These are phyloP conservation scores for Xylaria longipes DNA, from an alignment of 495 filamentous ascomycete genomes.

Conservation along the genomic window DNA sequence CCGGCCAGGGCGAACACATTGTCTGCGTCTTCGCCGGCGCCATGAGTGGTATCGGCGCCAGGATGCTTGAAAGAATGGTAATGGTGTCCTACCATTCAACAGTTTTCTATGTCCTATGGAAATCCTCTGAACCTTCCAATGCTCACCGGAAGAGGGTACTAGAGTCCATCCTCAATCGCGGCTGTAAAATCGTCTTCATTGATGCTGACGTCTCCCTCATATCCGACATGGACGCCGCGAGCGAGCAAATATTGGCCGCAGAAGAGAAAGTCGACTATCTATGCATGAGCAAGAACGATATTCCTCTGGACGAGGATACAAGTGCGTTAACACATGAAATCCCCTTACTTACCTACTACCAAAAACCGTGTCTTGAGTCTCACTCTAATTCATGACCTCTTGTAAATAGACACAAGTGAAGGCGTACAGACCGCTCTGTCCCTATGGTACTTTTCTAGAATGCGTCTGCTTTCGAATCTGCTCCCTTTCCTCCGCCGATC, in stretches of 20 bases:
- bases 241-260: constrained; percentile 7
- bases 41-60: neutral
- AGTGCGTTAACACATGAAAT: constrained; percentile 8
- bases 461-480: constrained; percentile 28
- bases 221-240: constrained; percentile 28
- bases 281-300: constrained; percentile 32
- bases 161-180: neutral
- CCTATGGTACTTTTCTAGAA: constrained; percentile 32
- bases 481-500: constrained; percentile 28
- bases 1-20: too few relatives aligned
- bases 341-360: neutral
- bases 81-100: neutral
- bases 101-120: neutral
- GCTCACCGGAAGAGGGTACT: neutral
- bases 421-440: constrained; percentile 25
- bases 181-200: constrained; percentile 28
- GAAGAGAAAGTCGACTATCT: constrained; percentile 33
- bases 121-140: neutral
- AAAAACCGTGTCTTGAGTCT: neutral
- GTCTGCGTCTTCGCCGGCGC: constrained; percentile 4
- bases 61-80: neutral
- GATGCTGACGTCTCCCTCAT: constrained; percentile 34
- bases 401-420: constrained; percentile 24
- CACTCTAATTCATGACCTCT: neutral
- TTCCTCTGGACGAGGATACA: constrained; percentile 20